These are phyloP conservation scores for Saposhnikovia divaricata DNA, from an alignment of 129 eudicot genomes.

Conservation along the genomic window DNA sequence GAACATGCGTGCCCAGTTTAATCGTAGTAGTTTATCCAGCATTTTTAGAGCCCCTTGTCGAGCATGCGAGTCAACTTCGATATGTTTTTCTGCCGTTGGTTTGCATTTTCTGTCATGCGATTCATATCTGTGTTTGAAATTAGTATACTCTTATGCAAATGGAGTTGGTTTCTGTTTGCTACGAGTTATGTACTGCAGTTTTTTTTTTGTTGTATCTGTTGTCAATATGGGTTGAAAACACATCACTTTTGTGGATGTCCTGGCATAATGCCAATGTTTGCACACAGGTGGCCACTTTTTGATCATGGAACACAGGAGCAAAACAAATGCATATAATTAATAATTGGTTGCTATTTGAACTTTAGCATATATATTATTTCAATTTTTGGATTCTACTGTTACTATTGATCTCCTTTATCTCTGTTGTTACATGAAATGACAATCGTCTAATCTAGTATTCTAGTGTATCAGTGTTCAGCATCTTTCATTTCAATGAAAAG, in stretches of 20 bases:
- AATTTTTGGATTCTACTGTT: neutral
- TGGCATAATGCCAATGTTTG: neutral
- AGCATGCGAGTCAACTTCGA: too few relatives aligned
- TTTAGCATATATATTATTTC: too few relatives aligned
- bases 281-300: neutral
- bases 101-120: neutral
- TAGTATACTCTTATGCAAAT: too few relatives aligned
- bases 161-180: neutral
- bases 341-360: too few relatives aligned
- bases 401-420: neutral
- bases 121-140: neutral
- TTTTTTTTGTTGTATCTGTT: neutral
- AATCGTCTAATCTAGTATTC: neutral
- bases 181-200: neutral
- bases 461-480: neutral
- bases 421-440: neutral
- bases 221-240: neutral
- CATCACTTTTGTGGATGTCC: neutral
- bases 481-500: neutral
- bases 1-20: too few relatives aligned
- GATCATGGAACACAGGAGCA: neutral
- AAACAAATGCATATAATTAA: neutral
- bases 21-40: too few relatives aligned
- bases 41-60: too few relatives aligned
- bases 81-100: too few relatives aligned